Evolutionary conservation across 2,329 filamentous ascomycete species (phyloP).

Genomic region (Aureobasidium vineae): DNA sequence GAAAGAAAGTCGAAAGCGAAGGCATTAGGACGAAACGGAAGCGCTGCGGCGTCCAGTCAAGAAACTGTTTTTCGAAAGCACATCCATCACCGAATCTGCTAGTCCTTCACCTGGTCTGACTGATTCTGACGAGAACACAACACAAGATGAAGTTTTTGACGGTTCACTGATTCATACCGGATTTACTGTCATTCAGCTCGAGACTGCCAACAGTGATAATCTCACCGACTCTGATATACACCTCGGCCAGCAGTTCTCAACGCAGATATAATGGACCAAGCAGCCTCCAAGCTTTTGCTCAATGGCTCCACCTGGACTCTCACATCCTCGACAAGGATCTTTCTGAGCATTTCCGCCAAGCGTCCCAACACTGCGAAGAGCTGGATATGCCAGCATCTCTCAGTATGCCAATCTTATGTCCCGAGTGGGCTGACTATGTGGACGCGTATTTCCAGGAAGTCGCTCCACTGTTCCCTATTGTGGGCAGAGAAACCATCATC

Average conservation of each 20-base stretch:
- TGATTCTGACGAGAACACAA: too few relatives aligned
- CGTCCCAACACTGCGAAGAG: background rate
- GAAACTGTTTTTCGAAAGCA: too few relatives aligned
- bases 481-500: background rate
- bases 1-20: too few relatives aligned
- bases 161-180: too few relatives aligned
- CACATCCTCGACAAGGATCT: background rate
- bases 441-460: background rate
- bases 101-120: too few relatives aligned
- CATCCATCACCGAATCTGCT: too few relatives aligned
- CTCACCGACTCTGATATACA: too few relatives aligned
- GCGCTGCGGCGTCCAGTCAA: too few relatives aligned
- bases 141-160: too few relatives aligned
- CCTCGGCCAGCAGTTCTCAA: background rate
- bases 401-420: background rate
- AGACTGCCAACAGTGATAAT: too few relatives aligned
- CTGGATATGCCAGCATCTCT: background rate
- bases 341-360: slow-evolving; percentile 7
- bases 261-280: slow-evolving; percentile 28
- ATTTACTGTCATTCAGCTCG: too few relatives aligned
- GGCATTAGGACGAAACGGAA: too few relatives aligned
- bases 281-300: slow-evolving; percentile 27
- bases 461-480: background rate
- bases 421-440: background rate
- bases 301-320: slow-evolving; percentile 27